Conservation (phyloP, 495 filamentous ascomycete species). For the Xylaria nigripes region DNA sequence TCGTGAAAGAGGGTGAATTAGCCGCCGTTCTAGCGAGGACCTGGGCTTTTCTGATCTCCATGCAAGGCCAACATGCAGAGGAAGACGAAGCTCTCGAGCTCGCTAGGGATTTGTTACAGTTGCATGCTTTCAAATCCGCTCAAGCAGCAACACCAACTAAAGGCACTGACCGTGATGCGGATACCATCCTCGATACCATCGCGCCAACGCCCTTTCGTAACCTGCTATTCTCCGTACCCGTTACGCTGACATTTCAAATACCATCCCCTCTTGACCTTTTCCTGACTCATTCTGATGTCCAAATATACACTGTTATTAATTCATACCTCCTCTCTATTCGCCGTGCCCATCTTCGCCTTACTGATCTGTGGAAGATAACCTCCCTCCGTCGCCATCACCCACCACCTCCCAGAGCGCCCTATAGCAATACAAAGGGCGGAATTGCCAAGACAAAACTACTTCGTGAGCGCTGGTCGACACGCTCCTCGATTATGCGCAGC, state of each 20-base stretch:
- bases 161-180: slow-evolving; percentile 8
- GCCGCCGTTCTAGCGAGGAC: slow-evolving; percentile 61
- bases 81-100: slow-evolving; percentile 74
- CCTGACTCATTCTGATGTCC: slow-evolving; percentile 62
- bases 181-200: slow-evolving; percentile 27
- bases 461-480: slow-evolving; percentile 48
- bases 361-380: slow-evolving; percentile 76
- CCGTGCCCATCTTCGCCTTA: slow-evolving; percentile 70
- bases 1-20: slow-evolving; percentile 83
- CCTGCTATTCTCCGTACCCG: slow-evolving; percentile 70
- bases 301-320: slow-evolving; percentile 72
- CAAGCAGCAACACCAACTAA: slow-evolving; percentile 27
- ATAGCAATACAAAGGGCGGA: slow-evolving; percentile 51
- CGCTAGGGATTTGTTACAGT: slow-evolving; percentile 63
- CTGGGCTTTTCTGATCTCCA: slow-evolving; percentile 65
- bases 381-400: slow-evolving; percentile 68
- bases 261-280: slow-evolving; percentile 82
- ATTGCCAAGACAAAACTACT: slow-evolving; percentile 46
- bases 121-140: slow-evolving; percentile 48
- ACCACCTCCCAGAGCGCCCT: slow-evolving; percentile 54
- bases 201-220: slow-evolving; percentile 59
- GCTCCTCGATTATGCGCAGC: slow-evolving; percentile 58
- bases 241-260: slow-evolving; percentile 61
- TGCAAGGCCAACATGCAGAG: slow-evolving; percentile 61
- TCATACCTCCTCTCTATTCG: slow-evolving; percentile 80